Evolutionary conservation across 1,284 basidiomycete species (phyloP), one percentile per base, ranked within the genome.

Genomic region (Ceratobasidium sp.): DNA sequence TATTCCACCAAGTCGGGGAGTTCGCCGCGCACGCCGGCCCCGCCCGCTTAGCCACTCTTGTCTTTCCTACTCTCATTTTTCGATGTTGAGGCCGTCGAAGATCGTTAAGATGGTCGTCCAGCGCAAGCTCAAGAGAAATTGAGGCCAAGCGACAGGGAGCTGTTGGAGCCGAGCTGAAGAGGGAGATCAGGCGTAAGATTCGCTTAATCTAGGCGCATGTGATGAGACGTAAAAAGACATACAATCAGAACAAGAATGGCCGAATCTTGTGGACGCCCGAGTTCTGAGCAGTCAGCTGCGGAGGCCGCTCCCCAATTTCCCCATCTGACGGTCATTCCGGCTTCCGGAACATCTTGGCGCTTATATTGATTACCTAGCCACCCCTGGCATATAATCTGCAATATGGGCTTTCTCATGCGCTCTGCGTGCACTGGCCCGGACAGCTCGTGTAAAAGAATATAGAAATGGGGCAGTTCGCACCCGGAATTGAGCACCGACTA

Each of bases 231-330:
- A n/a, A 27, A 50, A 33, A 48, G 22, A 47, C 56, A 31, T 48
- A 62, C 57, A 72, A 72, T 27, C 69, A 31, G 11, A 36, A 29
- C 57, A 60, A 17, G 29, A 47, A 44, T 62, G 45, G 29, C 33
- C 44, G 36, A 47, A 22, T 48, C 50, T 41, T 60, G 44, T 44
- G 54, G 69, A 44, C 53, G 44, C 33, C 53, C 11, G 22, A 27
- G 36, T 60, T 33, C 69, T 29, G 17, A 8, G 54, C 31, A 60
- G 44, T 56, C 44, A 57, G 57, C 69, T 62, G 69, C 47, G 69
- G 56, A 62, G n/a, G 69, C 22, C 69, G 69, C 69, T 72, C 69
- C 56, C 50, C 56, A 44, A 56, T 72, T 72, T 72, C 69, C 56
- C 69, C 69, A 31, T 60, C 56, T 27, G 57, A 50, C 54, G 31